Conservation (phyloP, 805 yeast species). For the Blastobotrys muscicola region DNA sequence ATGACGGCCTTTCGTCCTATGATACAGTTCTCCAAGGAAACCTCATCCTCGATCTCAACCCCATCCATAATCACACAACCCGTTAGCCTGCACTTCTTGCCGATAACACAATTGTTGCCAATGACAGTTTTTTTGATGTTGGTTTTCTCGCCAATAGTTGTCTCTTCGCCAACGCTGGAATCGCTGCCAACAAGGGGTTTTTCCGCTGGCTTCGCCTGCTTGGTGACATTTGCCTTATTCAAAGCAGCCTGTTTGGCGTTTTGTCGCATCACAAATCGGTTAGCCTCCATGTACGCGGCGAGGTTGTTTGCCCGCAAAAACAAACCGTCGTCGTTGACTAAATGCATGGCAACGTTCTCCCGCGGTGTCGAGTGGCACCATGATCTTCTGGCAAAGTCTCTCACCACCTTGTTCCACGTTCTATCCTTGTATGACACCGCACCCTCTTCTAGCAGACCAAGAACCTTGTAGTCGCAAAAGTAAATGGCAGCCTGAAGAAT, state of each 20-base stretch:
- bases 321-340: constrained; percentile 54
- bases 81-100: constrained; percentile 77
- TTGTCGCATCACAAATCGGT: constrained; percentile 59
- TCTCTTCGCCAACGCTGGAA: constrained; percentile 60
- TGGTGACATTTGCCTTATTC: constrained; percentile 1
- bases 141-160: constrained; percentile 71
- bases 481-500: constrained; percentile 66
- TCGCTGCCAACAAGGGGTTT: constrained; percentile 78
- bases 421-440: constrained; percentile 16
- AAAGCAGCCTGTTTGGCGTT: constrained; percentile 36
- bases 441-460: constrained; percentile 38
- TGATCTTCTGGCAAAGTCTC: constrained; percentile 84
- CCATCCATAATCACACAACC: constrained; percentile 74
- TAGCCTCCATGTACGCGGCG: constrained; percentile 82
- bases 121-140: constrained; percentile 80
- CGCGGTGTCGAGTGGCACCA: constrained; percentile 65
- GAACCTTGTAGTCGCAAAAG: constrained; percentile 47
- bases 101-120: constrained; percentile 66
- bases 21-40: constrained; percentile 68
- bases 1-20: constrained; percentile 64
- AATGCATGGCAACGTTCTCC: constrained; percentile 59
- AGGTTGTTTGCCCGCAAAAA: constrained; percentile 74
- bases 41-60: constrained; percentile 68
- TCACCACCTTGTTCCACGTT: constrained; percentile 36
- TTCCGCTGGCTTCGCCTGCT: constrained; percentile 15